Conservation (phyloP, 352 stramenopile genomes). For the Phytopythium mirpurense region DNA sequence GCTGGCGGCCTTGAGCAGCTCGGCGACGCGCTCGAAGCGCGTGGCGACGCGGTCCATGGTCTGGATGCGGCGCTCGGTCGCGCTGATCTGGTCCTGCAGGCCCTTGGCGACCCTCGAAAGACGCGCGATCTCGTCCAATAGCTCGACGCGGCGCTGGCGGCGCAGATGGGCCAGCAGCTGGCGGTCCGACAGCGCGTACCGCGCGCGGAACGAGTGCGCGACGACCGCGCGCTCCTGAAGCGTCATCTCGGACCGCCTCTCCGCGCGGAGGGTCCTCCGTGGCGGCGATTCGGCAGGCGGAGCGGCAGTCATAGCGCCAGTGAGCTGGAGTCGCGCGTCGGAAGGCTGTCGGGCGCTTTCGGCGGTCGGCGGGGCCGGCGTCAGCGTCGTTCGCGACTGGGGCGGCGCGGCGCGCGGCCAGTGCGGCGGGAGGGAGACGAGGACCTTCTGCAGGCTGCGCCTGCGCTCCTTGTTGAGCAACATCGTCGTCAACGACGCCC, state of each 20-base stretch:
- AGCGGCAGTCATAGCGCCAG: background rate
- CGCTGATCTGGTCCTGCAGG: conserved; percentile 31
- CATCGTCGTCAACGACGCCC: no score
- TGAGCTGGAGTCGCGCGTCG: background rate
- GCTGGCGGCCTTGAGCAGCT: conserved; percentile 12
- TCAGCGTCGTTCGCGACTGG: background rate
- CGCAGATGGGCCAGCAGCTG: conserved; percentile 17
- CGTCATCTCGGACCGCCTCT: conserved; percentile 3
- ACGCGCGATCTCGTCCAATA: conserved; percentile 30
- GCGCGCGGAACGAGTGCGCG: conserved; percentile 18
- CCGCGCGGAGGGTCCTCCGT: background rate
- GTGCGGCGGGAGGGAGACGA: background rate
- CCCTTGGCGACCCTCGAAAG: conserved; percentile 21
- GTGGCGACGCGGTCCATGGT: conserved; percentile 26
- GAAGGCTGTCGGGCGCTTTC: background rate
- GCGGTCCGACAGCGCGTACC: conserved; percentile 16
- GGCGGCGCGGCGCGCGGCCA: background rate
- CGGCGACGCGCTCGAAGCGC: conserved; percentile 22
- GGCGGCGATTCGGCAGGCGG: background rate
- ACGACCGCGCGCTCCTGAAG: conserved; percentile 7
- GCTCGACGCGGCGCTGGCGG: conserved; percentile 17
- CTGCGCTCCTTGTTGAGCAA: conserved; percentile 6
- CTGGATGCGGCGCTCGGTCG: conserved; percentile 28
- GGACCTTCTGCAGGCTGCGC: background rate
- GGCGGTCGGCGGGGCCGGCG: no score